A percentile compares a stretch with the other conserved stretches of the same genome.
Conservation (phyloP, 768 basidiomycete species). For the Neoboletus magnificus region DNA sequence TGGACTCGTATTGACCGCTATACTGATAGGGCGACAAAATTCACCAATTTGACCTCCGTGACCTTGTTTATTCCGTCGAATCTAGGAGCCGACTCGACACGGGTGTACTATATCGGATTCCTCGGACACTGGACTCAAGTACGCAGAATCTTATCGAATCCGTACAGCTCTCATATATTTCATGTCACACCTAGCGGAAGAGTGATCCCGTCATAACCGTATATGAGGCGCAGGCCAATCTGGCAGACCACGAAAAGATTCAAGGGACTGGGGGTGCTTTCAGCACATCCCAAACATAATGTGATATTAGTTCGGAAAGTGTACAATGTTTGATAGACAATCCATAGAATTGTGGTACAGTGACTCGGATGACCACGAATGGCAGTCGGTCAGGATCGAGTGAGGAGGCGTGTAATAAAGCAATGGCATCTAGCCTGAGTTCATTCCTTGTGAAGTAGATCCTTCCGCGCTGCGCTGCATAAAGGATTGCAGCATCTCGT, state of each 20-base stretch:
- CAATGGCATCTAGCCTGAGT: slow-evolving; percentile 10
- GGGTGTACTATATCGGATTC: slow-evolving; percentile 84
- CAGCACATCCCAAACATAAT: slow-evolving; percentile 41
- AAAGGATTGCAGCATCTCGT: slow-evolving; percentile 46
- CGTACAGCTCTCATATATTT: neutral
- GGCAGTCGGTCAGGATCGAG: neutral
- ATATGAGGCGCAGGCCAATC: slow-evolving; percentile 84
- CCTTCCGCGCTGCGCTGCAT: slow-evolving; percentile 40
- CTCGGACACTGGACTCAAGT: slow-evolving; percentile 81
- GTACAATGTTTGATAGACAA: neutral
- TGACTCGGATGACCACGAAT: neutral
- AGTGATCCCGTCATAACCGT: slow-evolving; percentile 76
- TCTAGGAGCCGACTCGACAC: slow-evolving; percentile 73
- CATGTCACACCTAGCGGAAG: slow-evolving; percentile 54
- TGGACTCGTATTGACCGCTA: neutral
- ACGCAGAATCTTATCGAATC: slow-evolving; percentile 2
- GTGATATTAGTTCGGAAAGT: neutral
- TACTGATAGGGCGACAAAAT: slow-evolving; percentile 70
- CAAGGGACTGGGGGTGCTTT: slow-evolving; percentile 69
- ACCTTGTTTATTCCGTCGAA: slow-evolving; percentile 79
- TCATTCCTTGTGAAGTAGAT: slow-evolving; percentile 20
- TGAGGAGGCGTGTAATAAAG: neutral
- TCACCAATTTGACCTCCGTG: slow-evolving; percentile 76
- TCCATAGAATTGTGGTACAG: no score
- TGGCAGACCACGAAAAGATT: slow-evolving; percentile 85